Percentiles rank a stretch among this genome's conserved stretches.
Conservation (phyloP, 192 early-diverging fungal genomes). For the Dimargaris xerosporica region DNA sequence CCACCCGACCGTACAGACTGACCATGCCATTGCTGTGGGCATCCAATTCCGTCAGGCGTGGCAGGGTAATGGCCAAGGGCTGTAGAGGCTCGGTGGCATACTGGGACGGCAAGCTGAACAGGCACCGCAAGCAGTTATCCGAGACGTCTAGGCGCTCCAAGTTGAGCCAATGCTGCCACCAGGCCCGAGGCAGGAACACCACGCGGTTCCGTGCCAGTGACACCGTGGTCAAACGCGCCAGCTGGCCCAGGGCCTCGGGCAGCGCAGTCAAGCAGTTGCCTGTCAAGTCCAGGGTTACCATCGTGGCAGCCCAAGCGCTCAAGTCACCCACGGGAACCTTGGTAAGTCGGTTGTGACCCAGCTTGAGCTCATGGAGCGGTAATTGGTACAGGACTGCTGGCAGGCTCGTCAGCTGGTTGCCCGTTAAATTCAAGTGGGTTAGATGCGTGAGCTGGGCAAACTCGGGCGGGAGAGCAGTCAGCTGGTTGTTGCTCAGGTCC, state of each 20-base stretch:
- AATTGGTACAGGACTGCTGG: background rate
- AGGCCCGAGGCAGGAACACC: background rate
- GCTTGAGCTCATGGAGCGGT: background rate
- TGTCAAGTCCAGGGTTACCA: background rate
- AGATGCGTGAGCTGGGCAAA: background rate
- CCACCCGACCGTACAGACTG: background rate
- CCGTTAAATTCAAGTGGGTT: background rate
- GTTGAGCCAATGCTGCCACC: background rate
- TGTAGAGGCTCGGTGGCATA: background rate
- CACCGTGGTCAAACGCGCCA: background rate
- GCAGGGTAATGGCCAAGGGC: background rate
- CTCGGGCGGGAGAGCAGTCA: background rate
- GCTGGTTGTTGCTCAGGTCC: conserved; percentile 6
- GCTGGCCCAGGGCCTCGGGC: background rate
- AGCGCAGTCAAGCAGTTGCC: background rate
- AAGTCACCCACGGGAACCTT: background rate
- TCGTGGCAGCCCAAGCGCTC: background rate
- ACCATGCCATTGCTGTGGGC: background rate
- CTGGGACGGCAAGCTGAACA: background rate
- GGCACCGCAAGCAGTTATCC: background rate
- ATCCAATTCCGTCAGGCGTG: background rate
- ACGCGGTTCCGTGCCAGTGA: background rate
- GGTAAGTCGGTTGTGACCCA: background rate
- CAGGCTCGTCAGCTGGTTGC: background rate
- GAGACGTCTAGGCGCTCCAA: background rate